Base-by-base conservation (phyloP, 768 basidiomycete species). In the Fibroporia radiculosa region DNA sequence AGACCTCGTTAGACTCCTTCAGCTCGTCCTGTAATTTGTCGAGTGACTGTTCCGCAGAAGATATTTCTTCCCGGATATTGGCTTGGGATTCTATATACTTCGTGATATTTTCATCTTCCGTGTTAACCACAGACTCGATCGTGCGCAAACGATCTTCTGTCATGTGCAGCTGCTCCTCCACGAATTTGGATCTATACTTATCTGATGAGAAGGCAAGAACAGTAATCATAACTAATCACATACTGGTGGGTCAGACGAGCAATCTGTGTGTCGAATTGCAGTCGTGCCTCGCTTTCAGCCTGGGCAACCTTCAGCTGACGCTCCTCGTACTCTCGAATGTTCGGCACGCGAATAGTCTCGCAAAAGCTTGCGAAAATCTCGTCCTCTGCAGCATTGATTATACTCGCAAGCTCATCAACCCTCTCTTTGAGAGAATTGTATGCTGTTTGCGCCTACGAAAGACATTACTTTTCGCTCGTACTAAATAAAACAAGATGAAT, bases 281-380 rank as follows among this genome's bases (percentile, higher is more conserved):
- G 65, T 46, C 88, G 69, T 6, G 86, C 87, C 54, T 87, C 88
- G 56, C 78, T 87, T 62, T 92, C 91, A 55, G 88, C 87, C 62
- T 92, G 84, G 0, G 88, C 90, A 19, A 88, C 77, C 61, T 84
- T 87, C 24, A 97, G 69, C 57, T 95, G 91, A 18, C 85, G 79
- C 58, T 91, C 86, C 63, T 98, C 95, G 59, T 93, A 99, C 54
- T 93, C 90, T 22, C 93, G 79, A 50, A 99, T 91, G 63, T 82
- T 82, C 13, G 66, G 61, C 6, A 96, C 83, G 8, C 79, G 75
- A 52, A 97, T 92, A 53, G 78, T 75, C 28, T 64, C 60, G 59
- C 93, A 97, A 66, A 99, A 97, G 3, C 66, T 62, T 1, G 63
- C 67, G 57, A 93, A 98, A 11, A 93, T 66, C 2, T 68, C 68